phyloP scores from a whole-genome alignment of 768 basidiomycete genomes.

The Amanita subjunquillea region DNA sequence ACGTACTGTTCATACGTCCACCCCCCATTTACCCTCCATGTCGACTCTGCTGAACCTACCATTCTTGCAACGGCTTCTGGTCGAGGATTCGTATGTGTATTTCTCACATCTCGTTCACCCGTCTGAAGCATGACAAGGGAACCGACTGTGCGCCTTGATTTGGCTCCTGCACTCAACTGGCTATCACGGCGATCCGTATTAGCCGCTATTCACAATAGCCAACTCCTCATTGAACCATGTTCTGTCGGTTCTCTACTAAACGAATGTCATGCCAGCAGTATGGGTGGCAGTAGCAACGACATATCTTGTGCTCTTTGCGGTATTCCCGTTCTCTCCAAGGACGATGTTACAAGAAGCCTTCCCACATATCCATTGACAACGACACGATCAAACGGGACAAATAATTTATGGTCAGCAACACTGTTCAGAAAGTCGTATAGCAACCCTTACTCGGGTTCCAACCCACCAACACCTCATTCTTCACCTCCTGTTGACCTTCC shows the following conservation, averaged over 20 bases:
- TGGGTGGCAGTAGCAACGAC: constrained; percentile 31
- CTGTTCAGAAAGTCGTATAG: constrained; percentile 42
- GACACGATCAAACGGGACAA: constrained; percentile 20
- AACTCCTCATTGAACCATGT: constrained; percentile 84
- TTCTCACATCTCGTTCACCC: not conserved
- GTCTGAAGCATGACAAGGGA: constrained; percentile 42
- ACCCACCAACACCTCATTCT: constrained; percentile 18
- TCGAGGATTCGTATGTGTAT: constrained; percentile 75
- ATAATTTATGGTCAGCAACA: constrained; percentile 41
- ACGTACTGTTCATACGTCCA: constrained; percentile 54
- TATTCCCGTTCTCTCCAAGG: constrained; percentile 34
- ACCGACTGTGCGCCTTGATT: constrained; percentile 83
- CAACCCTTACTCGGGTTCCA: constrained; percentile 14
- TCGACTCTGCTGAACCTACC: constrained; percentile 68
- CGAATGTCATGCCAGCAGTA: constrained; percentile 34
- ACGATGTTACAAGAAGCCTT: constrained; percentile 15
- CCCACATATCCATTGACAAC: constrained; percentile 22
- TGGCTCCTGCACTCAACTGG: constrained; percentile 93
- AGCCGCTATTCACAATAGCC: constrained; percentile 77
- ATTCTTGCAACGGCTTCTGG: constrained; percentile 62
- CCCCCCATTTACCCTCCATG: constrained; percentile 54
- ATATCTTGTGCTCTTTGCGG: constrained; percentile 80
- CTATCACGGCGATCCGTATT: constrained; percentile 80
- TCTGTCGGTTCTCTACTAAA: constrained; percentile 48
- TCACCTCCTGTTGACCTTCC: constrained; percentile 23